A percentile compares a stretch with the other conserved stretches of the same genome.
phyloP scores from a whole-genome alignment of 2,329 filamentous ascomycete species.

The Didymella exigua region DNA sequence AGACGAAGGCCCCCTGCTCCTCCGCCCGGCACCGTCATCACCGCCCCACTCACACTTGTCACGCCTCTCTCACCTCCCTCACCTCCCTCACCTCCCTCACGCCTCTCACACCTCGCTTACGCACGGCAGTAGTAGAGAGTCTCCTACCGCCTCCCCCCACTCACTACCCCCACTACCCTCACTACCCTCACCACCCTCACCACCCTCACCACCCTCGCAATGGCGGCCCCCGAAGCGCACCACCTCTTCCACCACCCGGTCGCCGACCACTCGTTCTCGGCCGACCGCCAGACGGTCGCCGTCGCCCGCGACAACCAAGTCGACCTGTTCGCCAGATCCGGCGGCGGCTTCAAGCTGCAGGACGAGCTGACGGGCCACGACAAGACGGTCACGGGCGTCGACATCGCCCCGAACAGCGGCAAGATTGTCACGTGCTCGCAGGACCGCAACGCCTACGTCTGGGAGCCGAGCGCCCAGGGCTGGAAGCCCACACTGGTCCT shows the following conservation, averaged over 20 bases:
- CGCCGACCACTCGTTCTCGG: conserved; percentile 96
- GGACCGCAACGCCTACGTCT: conserved; percentile 97
- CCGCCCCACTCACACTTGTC: no score
- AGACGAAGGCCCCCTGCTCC: not conserved
- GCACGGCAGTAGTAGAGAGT: not conserved
- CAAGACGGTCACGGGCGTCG: conserved; percentile 94
- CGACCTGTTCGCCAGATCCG: conserved; percentile 80
- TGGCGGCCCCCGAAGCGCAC: conserved; percentile 89
- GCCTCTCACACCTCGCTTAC: no score
- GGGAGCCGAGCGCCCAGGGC: conserved; percentile 87
- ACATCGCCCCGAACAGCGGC: conserved; percentile 88
- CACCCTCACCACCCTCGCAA: conserved; percentile 59
- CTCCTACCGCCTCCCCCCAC: not conserved
- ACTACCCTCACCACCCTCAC: not conserved
- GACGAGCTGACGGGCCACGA: conserved; percentile 96
- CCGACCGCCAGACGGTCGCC: conserved; percentile 84
- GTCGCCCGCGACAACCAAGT: conserved; percentile 89
- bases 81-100: no score
- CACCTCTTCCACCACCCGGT: conserved; percentile 97
- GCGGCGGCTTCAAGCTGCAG: conserved; percentile 78
- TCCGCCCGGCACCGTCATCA: not conserved
- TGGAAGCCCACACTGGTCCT: conserved; percentile 98
- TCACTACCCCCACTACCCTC: not conserved
- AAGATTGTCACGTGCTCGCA: conserved; percentile 98
- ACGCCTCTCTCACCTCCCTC: no score